These are phyloP conservation scores for Aphanomyces invadans DNA, from an alignment of 352 stramenopile genomes.

Conservation along the genomic window DNA sequence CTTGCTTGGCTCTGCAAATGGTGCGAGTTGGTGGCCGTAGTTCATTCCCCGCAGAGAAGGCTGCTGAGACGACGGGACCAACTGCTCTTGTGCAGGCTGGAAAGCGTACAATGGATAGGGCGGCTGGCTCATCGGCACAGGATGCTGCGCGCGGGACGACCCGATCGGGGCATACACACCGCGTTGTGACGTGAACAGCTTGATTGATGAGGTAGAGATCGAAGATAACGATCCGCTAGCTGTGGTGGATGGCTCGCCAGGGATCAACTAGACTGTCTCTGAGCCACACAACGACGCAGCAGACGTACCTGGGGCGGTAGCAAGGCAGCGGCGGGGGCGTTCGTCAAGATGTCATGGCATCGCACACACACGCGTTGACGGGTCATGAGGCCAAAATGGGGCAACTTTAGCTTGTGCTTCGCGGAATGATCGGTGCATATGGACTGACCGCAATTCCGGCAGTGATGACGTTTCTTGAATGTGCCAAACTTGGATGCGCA, in stretches of 20 bases:
- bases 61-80: too few relatives aligned
- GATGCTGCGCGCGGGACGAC: too few relatives aligned
- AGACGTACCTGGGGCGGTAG: not conserved
- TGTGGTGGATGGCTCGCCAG: too few relatives aligned
- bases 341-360: slow-evolving; percentile 56
- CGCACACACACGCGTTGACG: slow-evolving; percentile 76
- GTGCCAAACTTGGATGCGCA: slow-evolving; percentile 69
- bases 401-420: slow-evolving; percentile 68
- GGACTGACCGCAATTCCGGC: slow-evolving; percentile 78
- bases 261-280: too few relatives aligned
- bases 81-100: too few relatives aligned
- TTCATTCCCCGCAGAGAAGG: too few relatives aligned
- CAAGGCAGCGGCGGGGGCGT: not conserved
- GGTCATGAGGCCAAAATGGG: slow-evolving; percentile 71
- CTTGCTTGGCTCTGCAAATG: not conserved
- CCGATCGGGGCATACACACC: not conserved
- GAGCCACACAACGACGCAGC: too few relatives aligned
- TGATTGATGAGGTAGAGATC: not conserved
- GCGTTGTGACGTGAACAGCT: not conserved
- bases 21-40: not conserved
- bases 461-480: slow-evolving; percentile 84
- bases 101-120: not conserved
- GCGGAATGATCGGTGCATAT: slow-evolving; percentile 82
- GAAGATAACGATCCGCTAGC: too few relatives aligned
- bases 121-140: not conserved